These are phyloP conservation scores for Candida montana DNA, from an alignment of 805 yeast species.

Conservation along the genomic window DNA sequence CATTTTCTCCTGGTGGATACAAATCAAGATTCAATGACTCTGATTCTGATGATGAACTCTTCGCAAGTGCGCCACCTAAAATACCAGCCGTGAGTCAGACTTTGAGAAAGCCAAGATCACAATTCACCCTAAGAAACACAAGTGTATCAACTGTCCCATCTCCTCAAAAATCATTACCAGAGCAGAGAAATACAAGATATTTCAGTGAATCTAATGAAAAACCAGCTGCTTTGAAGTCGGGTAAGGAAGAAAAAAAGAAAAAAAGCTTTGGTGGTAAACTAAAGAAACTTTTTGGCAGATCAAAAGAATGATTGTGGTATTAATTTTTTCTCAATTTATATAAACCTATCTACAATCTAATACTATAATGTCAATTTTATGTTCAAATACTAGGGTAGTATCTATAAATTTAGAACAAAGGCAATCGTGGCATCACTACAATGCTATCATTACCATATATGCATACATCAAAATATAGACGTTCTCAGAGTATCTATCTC, in stretches of 20 bases:
- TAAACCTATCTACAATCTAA: no score
- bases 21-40: conserved; percentile 60
- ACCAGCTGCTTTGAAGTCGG: conserved; percentile 3
- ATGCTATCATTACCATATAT: not conserved
- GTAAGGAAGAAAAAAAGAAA: conserved; percentile 22
- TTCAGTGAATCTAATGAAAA: conserved; percentile 25
- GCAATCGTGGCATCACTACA: not conserved
- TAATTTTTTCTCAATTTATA: no score
- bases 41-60: conserved; percentile 43
- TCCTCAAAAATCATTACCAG: conserved; percentile 25
- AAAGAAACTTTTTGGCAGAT: conserved; percentile 37
- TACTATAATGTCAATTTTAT: not conserved
- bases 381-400: not conserved
- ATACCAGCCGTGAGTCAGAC: conserved; percentile 6
- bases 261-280: conserved; percentile 32
- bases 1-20: conserved; percentile 24
- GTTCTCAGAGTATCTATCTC: no score
- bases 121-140: conserved; percentile 24
- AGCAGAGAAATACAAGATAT: conserved; percentile 22
- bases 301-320: conserved; percentile 7
- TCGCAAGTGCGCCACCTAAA: conserved; percentile 18
- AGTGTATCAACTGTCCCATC: conserved; percentile 19
- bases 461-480: no score
- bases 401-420: not conserved
- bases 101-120: conserved; percentile 23